These are phyloP conservation scores for Ophiostoma quercus DNA, from an alignment of 2,329 filamentous ascomycete species.

Conservation along the genomic window DNA sequence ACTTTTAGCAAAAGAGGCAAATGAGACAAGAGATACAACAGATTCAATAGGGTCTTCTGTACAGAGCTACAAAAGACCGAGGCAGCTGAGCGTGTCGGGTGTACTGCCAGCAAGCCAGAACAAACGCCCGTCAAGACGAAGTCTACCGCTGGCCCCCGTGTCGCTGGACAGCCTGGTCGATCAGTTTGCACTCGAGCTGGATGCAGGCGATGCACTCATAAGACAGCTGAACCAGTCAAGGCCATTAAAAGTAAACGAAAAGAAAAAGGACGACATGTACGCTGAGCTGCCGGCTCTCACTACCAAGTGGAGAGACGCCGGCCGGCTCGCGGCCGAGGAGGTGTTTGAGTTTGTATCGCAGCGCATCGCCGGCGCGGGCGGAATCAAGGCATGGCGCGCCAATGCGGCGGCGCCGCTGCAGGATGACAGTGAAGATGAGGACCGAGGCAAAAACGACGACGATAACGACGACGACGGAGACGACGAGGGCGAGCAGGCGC, in stretches of 20 bases:
- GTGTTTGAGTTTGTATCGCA: slow-evolving; percentile 57
- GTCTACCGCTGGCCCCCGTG: background rate
- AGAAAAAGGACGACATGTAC: slow-evolving; percentile 13
- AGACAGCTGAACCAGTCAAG: background rate
- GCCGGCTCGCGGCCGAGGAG: slow-evolving; percentile 61
- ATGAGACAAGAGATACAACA: background rate
- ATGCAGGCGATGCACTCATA: slow-evolving; percentile 19
- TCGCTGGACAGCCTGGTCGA: slow-evolving; percentile 19
- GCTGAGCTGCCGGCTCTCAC: slow-evolving; percentile 53
- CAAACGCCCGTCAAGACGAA: background rate
- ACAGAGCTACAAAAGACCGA: background rate
- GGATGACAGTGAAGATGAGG: background rate
- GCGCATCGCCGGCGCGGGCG: slow-evolving; percentile 37
- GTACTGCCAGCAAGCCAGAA: background rate
- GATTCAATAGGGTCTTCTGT: background rate
- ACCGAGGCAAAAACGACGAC: background rate
- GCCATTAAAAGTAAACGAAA: too few relatives aligned
- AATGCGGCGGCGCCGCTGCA: slow-evolving; percentile 29
- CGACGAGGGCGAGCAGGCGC: background rate
- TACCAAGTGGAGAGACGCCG: slow-evolving; percentile 56
- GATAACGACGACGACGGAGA: slow-evolving; percentile 14
- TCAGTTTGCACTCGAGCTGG: slow-evolving; percentile 21
- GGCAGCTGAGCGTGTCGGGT: background rate
- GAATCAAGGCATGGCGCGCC: slow-evolving; percentile 31
- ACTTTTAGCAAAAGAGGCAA: background rate